A percentile compares a stretch with the other conserved stretches of the same genome.
These are phyloP conservation scores for Amauroascus niger DNA, from an alignment of 2,329 filamentous ascomycete species.

Conservation along the genomic window DNA sequence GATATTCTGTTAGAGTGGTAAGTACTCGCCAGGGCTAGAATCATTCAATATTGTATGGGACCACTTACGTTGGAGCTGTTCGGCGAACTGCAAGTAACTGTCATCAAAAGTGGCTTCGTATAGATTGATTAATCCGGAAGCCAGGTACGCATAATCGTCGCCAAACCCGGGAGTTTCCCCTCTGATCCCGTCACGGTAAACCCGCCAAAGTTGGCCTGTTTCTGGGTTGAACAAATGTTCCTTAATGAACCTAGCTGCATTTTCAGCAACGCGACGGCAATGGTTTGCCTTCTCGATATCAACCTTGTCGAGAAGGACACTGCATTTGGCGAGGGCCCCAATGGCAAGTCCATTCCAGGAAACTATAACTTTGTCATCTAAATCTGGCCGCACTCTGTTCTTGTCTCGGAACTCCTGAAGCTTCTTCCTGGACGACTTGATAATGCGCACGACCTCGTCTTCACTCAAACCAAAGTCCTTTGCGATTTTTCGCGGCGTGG, in stretches of 20 bases:
- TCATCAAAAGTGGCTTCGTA: conserved; percentile 75
- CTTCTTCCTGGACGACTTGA: conserved; percentile 57
- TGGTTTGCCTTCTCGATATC: conserved; percentile 48
- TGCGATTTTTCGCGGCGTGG: conserved; percentile 58
- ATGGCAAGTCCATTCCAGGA: conserved; percentile 86
- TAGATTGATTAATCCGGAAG: conserved; percentile 70
- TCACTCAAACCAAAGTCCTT: conserved; percentile 64
- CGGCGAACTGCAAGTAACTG: conserved; percentile 67
- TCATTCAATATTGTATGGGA: background rate
- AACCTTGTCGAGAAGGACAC: conserved; percentile 54
- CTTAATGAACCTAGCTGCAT: conserved; percentile 63
- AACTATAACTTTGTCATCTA: conserved; percentile 82
- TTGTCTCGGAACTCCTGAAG: conserved; percentile 62
- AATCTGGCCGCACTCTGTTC: conserved; percentile 62
- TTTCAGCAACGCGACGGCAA: conserved; percentile 57
- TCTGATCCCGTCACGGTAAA: conserved; percentile 57
- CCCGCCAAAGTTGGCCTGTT: conserved; percentile 57
- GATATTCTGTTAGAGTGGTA: conserved; percentile 47
- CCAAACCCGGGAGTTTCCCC: conserved; percentile 66
- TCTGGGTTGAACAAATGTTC: conserved; percentile 60
- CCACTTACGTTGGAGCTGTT: conserved; percentile 60
- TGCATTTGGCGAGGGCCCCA: conserved; percentile 65
- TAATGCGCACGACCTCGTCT: conserved; percentile 56
- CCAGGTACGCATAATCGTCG: conserved; percentile 88
- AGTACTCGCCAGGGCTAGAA: conserved; percentile 6